phyloP scores from a whole-genome alignment of 2,329 filamentous ascomycete genomes.

The Trichophyton rubrum region DNA sequence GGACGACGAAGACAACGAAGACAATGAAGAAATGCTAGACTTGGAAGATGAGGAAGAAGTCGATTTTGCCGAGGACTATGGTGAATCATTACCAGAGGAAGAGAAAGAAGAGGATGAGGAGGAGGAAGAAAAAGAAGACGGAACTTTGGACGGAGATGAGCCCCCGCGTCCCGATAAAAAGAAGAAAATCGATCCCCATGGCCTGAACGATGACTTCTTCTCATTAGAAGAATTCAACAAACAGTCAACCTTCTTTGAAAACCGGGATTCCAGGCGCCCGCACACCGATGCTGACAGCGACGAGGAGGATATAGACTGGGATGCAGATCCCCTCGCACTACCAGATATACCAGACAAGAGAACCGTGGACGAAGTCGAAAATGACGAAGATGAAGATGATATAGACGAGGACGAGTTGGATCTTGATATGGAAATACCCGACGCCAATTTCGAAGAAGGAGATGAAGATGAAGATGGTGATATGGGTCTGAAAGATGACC shows the following conservation, averaged over 20 bases:
- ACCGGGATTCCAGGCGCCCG: slow-evolving; percentile 67
- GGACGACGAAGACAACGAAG: slow-evolving; percentile 7
- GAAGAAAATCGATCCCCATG: slow-evolving; percentile 50
- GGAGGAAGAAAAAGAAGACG: background rate
- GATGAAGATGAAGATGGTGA: slow-evolving; percentile 42
- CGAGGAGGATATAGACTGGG: slow-evolving; percentile 74
- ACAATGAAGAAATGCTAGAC: slow-evolving; percentile 14
- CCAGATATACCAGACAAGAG: slow-evolving; percentile 20
- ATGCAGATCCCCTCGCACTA: slow-evolving; percentile 56
- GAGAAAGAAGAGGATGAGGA: background rate
- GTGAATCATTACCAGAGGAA: slow-evolving; percentile 5
- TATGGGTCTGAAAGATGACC: slow-evolving; percentile 27
- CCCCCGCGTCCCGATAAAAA: background rate
- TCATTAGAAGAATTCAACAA: slow-evolving; percentile 96
- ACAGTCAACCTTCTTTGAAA: slow-evolving; percentile 78
- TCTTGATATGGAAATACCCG: background rate
- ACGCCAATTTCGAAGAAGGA: background rate
- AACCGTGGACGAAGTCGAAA: slow-evolving; percentile 45
- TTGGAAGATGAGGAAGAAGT: slow-evolving; percentile 13
- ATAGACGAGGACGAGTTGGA: slow-evolving; percentile 51
- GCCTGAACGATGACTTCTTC: slow-evolving; percentile 95
- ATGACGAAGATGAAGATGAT: slow-evolving; percentile 50
- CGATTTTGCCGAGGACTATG: slow-evolving; percentile 13
- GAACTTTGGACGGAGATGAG: background rate
- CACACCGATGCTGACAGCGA: slow-evolving; percentile 63